A percentile compares a stretch with the other conserved stretches of the same genome.
Conservation (phyloP, 805 yeast genomes). For the Lipomyces mesembrius region DNA sequence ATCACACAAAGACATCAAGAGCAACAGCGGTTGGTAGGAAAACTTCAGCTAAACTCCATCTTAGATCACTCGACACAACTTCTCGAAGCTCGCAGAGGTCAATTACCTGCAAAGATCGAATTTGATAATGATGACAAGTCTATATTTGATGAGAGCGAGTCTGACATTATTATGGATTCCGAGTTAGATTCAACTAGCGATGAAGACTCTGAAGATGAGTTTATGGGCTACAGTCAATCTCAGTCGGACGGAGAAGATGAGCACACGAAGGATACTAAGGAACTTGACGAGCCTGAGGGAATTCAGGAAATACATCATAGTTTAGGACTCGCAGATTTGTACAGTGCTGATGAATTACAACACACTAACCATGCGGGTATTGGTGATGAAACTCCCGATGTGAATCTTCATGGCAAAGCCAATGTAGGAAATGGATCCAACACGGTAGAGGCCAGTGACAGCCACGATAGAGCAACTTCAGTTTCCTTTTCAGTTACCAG, state of each 20-base stretch:
- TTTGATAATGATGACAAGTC: constrained; percentile 40
- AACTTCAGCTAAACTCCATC: constrained; percentile 84
- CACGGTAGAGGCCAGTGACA: background rate
- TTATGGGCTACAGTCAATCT: constrained; percentile 40
- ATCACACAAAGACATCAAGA: constrained; percentile 69
- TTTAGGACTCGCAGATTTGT: constrained; percentile 16
- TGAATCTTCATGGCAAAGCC: background rate
- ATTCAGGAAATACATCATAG: background rate
- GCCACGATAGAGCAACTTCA: constrained; percentile 15
- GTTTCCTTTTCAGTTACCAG: constrained; percentile 18
- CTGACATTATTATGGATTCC: constrained; percentile 23
- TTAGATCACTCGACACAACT: constrained; percentile 89
- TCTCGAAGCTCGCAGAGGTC: constrained; percentile 77
- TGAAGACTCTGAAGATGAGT: constrained; percentile 36
- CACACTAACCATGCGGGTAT: background rate
- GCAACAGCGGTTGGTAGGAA: constrained; percentile 76
- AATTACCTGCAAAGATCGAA: constrained; percentile 11
- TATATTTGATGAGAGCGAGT: constrained; percentile 26
- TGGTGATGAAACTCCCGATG: background rate
- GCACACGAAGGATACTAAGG: constrained; percentile 36
- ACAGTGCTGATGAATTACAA: constrained; percentile 13
- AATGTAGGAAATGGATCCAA: background rate
- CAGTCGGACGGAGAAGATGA: constrained; percentile 41
- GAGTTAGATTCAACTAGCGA: constrained; percentile 35
- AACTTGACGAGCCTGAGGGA: constrained; percentile 22